phyloP scores from a whole-genome alignment of 2,329 filamentous ascomycete species.

The Nannizziopsis barbatae region DNA sequence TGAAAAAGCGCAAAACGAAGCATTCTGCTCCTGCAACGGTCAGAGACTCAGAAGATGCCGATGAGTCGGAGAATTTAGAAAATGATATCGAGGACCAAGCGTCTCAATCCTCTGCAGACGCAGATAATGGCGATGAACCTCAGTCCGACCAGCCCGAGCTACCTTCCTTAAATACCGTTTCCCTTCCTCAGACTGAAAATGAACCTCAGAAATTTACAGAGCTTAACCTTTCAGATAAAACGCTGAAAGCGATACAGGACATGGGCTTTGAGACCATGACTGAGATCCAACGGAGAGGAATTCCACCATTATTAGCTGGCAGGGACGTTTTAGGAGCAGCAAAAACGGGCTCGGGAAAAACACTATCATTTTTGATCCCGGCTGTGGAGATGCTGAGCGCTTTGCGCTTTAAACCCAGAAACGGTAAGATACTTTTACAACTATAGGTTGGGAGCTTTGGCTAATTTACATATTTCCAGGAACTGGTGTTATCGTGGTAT shows the following conservation, averaged over 20 bases:
- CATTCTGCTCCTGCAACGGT: constrained; percentile 18
- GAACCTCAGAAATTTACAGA: constrained; percentile 65
- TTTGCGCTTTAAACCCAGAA: constrained; percentile 86
- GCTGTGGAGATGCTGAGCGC: constrained; percentile 86
- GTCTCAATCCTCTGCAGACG: constrained; percentile 19
- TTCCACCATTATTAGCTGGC: constrained; percentile 78
- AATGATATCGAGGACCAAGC: background rate
- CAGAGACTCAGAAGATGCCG: constrained; percentile 17
- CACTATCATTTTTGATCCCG: constrained; percentile 84
- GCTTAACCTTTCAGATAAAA: constrained; percentile 76
- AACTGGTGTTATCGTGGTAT: constrained; percentile 83
- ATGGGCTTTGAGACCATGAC: constrained; percentile 97
- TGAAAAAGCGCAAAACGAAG: constrained; percentile 32
- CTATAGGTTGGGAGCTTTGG: background rate
- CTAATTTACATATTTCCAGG: constrained; percentile 27
- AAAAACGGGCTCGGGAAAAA: constrained; percentile 95
- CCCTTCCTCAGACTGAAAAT: constrained; percentile 47
- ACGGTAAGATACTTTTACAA: constrained; percentile 41
- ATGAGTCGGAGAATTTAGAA: constrained; percentile 25
- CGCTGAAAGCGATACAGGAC: constrained; percentile 71
- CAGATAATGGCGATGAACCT: constrained; percentile 28
- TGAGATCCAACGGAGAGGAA: constrained; percentile 77
- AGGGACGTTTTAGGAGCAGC: constrained; percentile 89
- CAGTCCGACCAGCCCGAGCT: constrained; percentile 34
- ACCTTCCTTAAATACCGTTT: constrained; percentile 42